Evolutionary conservation across 352 stramenopile genomes (phyloP).

Genomic region (Aphanomyces stellatus): DNA sequence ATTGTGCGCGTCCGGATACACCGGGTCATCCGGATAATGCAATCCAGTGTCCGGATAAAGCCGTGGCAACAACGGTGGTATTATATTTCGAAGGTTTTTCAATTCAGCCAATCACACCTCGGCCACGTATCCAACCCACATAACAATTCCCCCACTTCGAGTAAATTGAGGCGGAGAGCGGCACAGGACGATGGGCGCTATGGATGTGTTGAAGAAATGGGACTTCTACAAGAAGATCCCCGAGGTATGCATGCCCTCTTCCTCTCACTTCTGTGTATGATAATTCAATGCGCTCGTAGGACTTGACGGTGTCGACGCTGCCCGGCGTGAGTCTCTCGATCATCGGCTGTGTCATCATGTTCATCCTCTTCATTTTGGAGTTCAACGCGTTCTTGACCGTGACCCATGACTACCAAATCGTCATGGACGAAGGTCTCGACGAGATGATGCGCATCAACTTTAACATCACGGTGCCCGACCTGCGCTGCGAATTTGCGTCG

Average conservation of each 20-base stretch:
- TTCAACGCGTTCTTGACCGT: constrained; percentile 83
- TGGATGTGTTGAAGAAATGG: constrained; percentile 87
- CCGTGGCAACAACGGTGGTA: neutral
- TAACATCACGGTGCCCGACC: constrained; percentile 96
- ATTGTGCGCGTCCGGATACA: too few species aligned
- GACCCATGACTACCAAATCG: constrained; percentile 83
- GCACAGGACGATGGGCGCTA: constrained; percentile 75
- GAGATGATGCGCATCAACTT: constrained; percentile 95
- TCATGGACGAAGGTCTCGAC: constrained; percentile 81
- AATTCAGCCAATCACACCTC: constrained; percentile 6
- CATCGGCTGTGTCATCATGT: constrained; percentile 82
- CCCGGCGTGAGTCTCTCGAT: constrained; percentile 80
- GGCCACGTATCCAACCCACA: constrained; percentile 17
- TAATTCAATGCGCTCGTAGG: constrained; percentile 28
- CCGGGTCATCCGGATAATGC: too few species aligned
- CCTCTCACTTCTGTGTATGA: neutral
- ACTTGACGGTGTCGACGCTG: constrained; percentile 79
- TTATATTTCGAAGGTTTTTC: constrained; percentile 5
- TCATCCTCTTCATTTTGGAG: constrained; percentile 84
- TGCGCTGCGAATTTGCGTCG: constrained; percentile 95
- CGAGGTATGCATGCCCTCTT: constrained; percentile 33
- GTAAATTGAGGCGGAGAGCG: constrained; percentile 14
- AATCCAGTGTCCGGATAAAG: neutral
- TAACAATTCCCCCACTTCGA: neutral
- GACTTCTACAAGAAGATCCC: constrained; percentile 91